phyloP scores from a whole-genome alignment of 1,139 yeast genomes.

The Magnusiomyces suaveolens region DNA sequence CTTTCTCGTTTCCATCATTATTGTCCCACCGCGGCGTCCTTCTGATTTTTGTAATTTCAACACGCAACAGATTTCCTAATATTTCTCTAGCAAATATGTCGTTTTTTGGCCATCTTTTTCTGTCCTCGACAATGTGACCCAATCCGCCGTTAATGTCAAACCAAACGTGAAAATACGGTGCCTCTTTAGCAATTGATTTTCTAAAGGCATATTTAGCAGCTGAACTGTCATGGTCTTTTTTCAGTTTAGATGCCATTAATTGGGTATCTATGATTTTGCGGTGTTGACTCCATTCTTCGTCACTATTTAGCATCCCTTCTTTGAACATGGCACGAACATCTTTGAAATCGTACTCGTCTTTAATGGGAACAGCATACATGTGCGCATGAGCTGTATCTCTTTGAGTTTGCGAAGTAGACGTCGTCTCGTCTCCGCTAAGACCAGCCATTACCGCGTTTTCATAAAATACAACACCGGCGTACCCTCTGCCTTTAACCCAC shows the following conservation, averaged over 20 bases:
- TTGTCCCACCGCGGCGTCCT: conserved; percentile 29
- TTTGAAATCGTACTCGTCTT: conserved; percentile 19
- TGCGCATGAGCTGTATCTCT: conserved; percentile 34
- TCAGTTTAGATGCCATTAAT: conserved; percentile 22
- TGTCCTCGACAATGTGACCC: conserved; percentile 43
- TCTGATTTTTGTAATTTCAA: conserved; percentile 31
- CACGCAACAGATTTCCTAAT: conserved; percentile 37
- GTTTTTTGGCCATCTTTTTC: not conserved
- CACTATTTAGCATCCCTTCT: conserved; percentile 35
- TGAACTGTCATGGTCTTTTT: conserved; percentile 22
- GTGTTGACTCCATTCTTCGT: conserved; percentile 37
- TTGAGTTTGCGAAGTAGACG: conserved; percentile 15
- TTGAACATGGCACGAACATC: conserved; percentile 34
- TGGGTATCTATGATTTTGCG: conserved; percentile 34
- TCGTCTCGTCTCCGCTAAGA: not conserved
- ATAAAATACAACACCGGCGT: conserved; percentile 36
- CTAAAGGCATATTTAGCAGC: conserved; percentile 29
- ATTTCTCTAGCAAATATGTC: conserved; percentile 35
- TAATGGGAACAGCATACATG: conserved; percentile 38
- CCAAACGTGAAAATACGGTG: conserved; percentile 47
- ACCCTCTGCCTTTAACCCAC: conserved; percentile 31
- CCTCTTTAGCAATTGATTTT: conserved; percentile 37
- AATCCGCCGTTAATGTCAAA: conserved; percentile 39
- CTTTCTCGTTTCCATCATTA: conserved; percentile 17
- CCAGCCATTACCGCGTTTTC: conserved; percentile 33